Evolutionary conservation across 2,329 filamentous ascomycete species (phyloP).

Genomic region (Ophiognomonia clavigignenti-juglandacearum): DNA sequence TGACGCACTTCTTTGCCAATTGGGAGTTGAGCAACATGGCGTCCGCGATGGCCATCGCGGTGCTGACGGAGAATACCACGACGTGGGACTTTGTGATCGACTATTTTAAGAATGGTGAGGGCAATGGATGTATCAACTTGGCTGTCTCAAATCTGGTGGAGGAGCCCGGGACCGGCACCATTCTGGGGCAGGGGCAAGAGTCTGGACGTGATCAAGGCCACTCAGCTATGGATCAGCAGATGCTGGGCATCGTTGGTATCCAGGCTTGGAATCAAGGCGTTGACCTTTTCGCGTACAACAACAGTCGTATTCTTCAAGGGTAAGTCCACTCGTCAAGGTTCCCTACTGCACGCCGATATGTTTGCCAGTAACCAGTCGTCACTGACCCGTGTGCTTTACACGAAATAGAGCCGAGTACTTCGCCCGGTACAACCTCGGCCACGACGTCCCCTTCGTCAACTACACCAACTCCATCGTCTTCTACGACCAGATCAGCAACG

Average conservation of each 20-base stretch:
- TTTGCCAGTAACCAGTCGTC: background rate
- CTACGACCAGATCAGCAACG: slow-evolving; percentile 13
- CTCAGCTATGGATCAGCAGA: slow-evolving; percentile 31
- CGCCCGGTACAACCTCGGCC: slow-evolving; percentile 20
- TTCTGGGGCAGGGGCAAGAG: slow-evolving; percentile 34
- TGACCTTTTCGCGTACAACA: slow-evolving; percentile 18
- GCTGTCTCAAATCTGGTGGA: slow-evolving; percentile 27
- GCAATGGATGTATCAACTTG: slow-evolving; percentile 32
- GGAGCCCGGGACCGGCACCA: slow-evolving; percentile 24
- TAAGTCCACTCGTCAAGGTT: background rate
- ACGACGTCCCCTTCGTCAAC: slow-evolving; percentile 19
- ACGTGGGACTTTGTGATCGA: slow-evolving; percentile 32
- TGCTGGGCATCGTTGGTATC: slow-evolving; percentile 36
- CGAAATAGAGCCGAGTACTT: slow-evolving; percentile 19
- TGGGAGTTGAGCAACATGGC: slow-evolving; percentile 42
- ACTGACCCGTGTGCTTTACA: background rate
- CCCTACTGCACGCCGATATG: too few relatives aligned
- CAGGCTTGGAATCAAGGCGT: slow-evolving; percentile 28
- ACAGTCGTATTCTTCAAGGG: slow-evolving; percentile 21
- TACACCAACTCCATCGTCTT: slow-evolving; percentile 20
- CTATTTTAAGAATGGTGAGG: slow-evolving; percentile 34
- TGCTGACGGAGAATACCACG: slow-evolving; percentile 36
- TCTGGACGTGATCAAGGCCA: slow-evolving; percentile 42
- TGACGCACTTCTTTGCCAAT: slow-evolving; percentile 35
- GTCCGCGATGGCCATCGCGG: slow-evolving; percentile 33